Evolutionary conservation across 1,284 basidiomycete species (phyloP).

Genomic region (Boletus hoseneyae): DNA sequence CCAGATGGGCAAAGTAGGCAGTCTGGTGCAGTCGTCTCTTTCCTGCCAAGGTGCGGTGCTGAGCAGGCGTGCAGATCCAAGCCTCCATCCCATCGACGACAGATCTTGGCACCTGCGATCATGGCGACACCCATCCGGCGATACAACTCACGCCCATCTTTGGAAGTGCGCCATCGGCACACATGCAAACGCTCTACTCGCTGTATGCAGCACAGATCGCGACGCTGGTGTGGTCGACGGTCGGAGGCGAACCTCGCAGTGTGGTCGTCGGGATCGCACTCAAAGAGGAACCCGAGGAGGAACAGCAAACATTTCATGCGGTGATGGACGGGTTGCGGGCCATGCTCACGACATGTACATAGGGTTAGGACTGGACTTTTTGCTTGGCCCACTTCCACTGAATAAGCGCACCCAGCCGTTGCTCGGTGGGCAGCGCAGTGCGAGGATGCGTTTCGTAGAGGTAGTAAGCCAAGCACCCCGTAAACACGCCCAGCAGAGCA

Average conservation of each 20-base stretch:
- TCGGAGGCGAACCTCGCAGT: conserved; percentile 43
- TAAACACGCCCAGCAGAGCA: conserved; percentile 77
- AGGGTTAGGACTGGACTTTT: not conserved
- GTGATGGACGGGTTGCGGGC: conserved; percentile 49
- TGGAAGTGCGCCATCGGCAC: conserved; percentile 63
- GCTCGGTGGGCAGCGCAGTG: conserved; percentile 63
- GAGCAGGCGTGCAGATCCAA: conserved; percentile 55
- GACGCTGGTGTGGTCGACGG: conserved; percentile 71
- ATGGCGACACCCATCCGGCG: conserved; percentile 67
- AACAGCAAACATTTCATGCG: conserved; percentile 59
- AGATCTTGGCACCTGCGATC: conserved; percentile 43
- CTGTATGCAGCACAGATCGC: conserved; percentile 86
- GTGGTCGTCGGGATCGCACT: conserved; percentile 73
- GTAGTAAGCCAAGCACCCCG: conserved; percentile 79
- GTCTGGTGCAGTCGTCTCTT: conserved; percentile 52
- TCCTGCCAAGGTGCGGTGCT: conserved; percentile 1
- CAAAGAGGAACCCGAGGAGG: conserved; percentile 39
- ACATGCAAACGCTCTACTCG: conserved; percentile 69
- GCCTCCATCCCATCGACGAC: conserved; percentile 69
- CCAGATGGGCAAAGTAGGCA: conserved; percentile 85
- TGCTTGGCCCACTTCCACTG: conserved; percentile 62
- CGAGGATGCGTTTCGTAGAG: conserved; percentile 84
- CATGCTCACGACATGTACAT: conserved; percentile 33
- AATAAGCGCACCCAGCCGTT: conserved; percentile 60
- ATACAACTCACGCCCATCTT: conserved; percentile 75